These are phyloP conservation scores for Pichia manshurica DNA, from an alignment of 805 yeast genomes.

Conservation along the genomic window DNA sequence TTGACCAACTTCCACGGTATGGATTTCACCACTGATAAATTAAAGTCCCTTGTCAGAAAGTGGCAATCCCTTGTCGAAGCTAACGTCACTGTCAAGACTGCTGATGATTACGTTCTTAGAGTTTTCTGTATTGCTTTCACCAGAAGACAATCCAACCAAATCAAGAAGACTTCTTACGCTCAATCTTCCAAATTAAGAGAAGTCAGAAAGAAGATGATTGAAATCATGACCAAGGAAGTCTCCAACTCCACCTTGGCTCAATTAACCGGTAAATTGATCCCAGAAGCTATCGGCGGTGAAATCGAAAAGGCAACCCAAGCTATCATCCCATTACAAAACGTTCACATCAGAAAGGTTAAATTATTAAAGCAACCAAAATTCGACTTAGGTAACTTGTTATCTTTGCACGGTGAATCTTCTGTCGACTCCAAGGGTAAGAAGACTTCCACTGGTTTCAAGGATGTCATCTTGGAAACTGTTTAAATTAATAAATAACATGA, in stretches of 20 bases:
- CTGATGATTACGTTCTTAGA: constrained; percentile 96
- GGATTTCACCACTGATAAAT: constrained; percentile 96
- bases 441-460: constrained; percentile 93
- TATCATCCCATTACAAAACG: constrained; percentile 97
- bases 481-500: constrained; percentile 38
- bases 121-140: constrained; percentile 97
- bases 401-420: constrained; percentile 95
- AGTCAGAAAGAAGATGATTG: constrained; percentile 94
- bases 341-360: constrained; percentile 98
- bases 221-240: constrained; percentile 95
- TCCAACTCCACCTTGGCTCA: constrained; percentile 92
- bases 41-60: constrained; percentile 96
- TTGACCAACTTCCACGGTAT: constrained; percentile 99
- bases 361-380: constrained; percentile 97
- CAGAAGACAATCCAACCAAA: constrained; percentile 94
- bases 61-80: constrained; percentile 99
- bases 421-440: constrained; percentile 97
- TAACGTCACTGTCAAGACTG: constrained; percentile 95
- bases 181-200: constrained; percentile 96
- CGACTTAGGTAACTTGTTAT: constrained; percentile 92
- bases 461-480: constrained; percentile 95
- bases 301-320: constrained; percentile 93
- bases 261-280: constrained; percentile 94
- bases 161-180: constrained; percentile 97
- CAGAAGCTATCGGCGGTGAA: constrained; percentile 98